Evolutionary conservation across 352 stramenopile species (phyloP).

Genomic region (Phytophthora sojae): DNA sequence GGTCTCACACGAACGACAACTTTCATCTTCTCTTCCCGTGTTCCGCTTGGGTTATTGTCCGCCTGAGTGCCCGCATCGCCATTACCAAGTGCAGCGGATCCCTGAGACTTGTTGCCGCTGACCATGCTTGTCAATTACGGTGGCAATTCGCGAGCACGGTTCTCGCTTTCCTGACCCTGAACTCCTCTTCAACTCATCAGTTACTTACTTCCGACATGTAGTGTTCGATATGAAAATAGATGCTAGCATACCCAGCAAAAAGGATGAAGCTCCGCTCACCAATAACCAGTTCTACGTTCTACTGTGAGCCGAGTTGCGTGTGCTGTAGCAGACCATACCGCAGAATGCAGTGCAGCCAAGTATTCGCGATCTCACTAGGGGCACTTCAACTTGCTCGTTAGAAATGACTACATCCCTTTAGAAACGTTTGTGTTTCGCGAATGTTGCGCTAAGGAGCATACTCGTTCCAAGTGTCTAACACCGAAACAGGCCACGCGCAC

Average conservation of each 20-base stretch:
- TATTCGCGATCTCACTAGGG: no score
- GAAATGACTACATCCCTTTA: neutral
- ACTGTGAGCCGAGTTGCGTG: no score
- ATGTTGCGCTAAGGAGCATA: neutral
- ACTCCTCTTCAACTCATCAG: neutral
- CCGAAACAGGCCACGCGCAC: neutral
- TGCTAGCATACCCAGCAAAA: neutral
- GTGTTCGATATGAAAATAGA: conserved; percentile 19
- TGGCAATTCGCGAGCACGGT: neutral
- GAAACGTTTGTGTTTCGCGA: neutral
- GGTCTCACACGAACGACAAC: conserved; percentile 69
- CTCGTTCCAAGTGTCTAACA: neutral
- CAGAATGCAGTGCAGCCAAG: no score
- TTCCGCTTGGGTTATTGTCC: conserved; percentile 4
- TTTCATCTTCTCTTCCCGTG: conserved; percentile 63
- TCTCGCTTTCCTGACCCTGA: no score
- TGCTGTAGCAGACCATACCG: no score
- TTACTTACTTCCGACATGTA: neutral
- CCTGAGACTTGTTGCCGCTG: neutral
- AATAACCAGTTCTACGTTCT: no score
- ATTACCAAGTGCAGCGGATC: conserved; percentile 5
- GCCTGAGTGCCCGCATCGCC: neutral
- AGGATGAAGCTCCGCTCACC: no score
- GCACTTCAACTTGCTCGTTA: neutral
- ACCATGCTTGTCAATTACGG: conserved; percentile 12